phyloP scores from a whole-genome alignment of 257 asterid species.

The Misopates orontium region DNA sequence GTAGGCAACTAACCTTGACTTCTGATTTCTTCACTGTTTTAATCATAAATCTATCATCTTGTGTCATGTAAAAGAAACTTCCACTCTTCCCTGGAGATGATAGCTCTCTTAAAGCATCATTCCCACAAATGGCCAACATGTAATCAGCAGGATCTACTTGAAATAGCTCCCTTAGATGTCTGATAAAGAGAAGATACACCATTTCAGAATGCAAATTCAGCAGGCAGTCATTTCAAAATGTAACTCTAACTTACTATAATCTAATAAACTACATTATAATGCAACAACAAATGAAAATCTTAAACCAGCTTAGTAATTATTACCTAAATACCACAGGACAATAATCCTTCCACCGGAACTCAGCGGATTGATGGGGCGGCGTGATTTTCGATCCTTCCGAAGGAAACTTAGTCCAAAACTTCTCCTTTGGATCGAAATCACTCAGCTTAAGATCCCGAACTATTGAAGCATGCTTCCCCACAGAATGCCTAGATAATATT shows the following conservation, averaged over 20 bases:
- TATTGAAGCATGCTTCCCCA: conserved; percentile 59
- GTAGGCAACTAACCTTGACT: conserved; percentile 55
- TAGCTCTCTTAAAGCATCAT: conserved; percentile 63
- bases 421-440: conserved; percentile 70
- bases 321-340: conserved; percentile 75
- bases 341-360: conserved; percentile 82
- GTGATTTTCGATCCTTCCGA: conserved; percentile 63
- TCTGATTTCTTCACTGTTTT: conserved; percentile 71
- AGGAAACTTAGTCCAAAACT: conserved; percentile 67
- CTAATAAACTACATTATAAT: background rate
- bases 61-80: conserved; percentile 66
- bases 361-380: conserved; percentile 66
- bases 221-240: conserved; percentile 1
- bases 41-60: conserved; percentile 68
- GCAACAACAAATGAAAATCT: background rate
- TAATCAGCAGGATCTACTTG: conserved; percentile 74
- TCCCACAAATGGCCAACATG: conserved; percentile 68
- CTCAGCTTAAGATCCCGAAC: conserved; percentile 43
- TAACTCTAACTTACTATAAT: too few species aligned
- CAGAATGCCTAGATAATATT: conserved; percentile 47
- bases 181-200: conserved; percentile 28
- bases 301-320: background rate
- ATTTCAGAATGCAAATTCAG: conserved; percentile 22
- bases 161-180: conserved; percentile 62
- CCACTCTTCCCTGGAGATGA: conserved; percentile 80